A percentile compares a stretch with the other conserved stretches of the same genome.
These are phyloP conservation scores for Lophiotrema nucula DNA, from an alignment of 495 filamentous ascomycete genomes.

Conservation along the genomic window DNA sequence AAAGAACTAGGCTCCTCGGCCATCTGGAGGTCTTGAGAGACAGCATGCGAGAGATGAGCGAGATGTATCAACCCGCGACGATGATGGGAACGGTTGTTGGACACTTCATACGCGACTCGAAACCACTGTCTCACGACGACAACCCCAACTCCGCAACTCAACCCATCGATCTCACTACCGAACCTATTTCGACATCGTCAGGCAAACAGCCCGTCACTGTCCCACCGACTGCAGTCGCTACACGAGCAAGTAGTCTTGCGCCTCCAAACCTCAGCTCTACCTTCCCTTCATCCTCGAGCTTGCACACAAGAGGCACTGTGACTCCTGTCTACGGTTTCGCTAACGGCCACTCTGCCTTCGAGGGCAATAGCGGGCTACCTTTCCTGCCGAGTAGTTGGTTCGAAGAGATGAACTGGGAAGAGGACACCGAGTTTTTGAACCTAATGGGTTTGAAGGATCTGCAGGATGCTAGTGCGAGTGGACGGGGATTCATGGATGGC, in stretches of 20 bases:
- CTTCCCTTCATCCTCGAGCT: background rate
- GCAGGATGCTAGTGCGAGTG: no score
- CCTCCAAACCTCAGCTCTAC: background rate
- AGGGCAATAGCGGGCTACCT: background rate
- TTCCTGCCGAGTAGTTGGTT: slow-evolving; percentile 19
- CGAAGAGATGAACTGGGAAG: slow-evolving; percentile 23
- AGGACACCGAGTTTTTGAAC: slow-evolving; percentile 20
- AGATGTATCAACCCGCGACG: slow-evolving; percentile 18
- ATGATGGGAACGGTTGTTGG: slow-evolving; percentile 14
- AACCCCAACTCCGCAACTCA: background rate
- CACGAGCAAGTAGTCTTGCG: background rate
- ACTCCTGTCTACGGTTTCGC: background rate
- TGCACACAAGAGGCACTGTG: background rate
- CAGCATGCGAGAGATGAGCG: slow-evolving; percentile 11
- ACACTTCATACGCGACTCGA: slow-evolving; percentile 10
- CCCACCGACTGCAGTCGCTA: background rate
- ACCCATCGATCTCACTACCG: no score
- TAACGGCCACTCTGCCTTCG: background rate
- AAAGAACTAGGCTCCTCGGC: background rate
- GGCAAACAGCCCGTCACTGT: background rate
- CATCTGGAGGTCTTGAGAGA: background rate
- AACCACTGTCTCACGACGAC: background rate
- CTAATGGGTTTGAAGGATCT: slow-evolving; percentile 22
- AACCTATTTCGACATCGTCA: no score
- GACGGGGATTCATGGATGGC: no score